Evolutionary conservation across 805 yeast genomes (phyloP), one percentile per base, ranked within the genome.

Genomic region (Wickerhamomyces tratensis): DNA sequence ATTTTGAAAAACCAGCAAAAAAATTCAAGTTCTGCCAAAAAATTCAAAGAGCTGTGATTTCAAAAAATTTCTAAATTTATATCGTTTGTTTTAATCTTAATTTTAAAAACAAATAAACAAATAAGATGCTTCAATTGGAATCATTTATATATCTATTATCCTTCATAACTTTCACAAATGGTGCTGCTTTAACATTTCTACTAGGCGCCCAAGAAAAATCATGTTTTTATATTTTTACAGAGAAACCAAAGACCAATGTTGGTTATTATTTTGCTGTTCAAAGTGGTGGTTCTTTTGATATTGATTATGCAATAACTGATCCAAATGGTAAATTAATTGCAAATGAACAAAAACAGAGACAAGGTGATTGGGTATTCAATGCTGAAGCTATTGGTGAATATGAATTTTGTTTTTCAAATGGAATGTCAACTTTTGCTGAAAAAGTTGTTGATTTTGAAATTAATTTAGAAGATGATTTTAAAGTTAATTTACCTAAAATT

Each of bases 191-290:
- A 56, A 85, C 93, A 0, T 80, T 85, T 54, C 70, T 71, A 25
- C 69, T 86, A 46, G 80, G 80, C n/a, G 86, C 95, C 12, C 82
- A 79, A 52, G 93, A 82, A 44, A 68, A 69, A 45, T 65, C 78
- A 40, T 86, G 96, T 58, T 85, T 70, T 64, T 85, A 81, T 62
- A 72, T 81, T 31, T 75, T 79, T 58, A 82, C 87, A 43, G 72
- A 73, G 41, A 66, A 72, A 46, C 75, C 76, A 6, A 69, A 72
- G 51, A 66, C 82, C 39, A 76, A 72, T 46, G 70, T 87, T 43
- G 82, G 82, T 35, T 86, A 78, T 60, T 82, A 84, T 59, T 86
- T 85, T 69, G 61, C 61, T 20, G 86, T 79, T 40, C 76, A 78
- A 52, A 71, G 77, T 41, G 86, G 86, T 46, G 86, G 86, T 5